A percentile compares a stretch with the other conserved stretches of the same genome.
Conservation (phyloP, 2,329 filamentous ascomycete species). For the Pyricularia pennisetigena region DNA sequence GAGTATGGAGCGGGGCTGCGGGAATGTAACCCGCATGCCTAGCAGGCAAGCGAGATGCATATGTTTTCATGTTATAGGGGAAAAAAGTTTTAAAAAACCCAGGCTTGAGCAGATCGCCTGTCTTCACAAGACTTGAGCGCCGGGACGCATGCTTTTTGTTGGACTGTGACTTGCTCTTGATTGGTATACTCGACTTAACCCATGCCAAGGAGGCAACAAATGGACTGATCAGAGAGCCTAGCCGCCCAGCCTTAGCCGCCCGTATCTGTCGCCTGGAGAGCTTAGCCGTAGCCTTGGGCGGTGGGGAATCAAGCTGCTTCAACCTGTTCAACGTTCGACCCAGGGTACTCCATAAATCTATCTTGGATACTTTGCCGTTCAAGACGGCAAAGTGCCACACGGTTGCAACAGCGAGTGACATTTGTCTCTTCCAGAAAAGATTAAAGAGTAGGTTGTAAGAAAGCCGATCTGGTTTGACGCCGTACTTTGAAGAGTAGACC, state of each 20-base stretch:
- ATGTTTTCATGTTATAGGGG: too few species aligned
- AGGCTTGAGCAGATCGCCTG: background rate
- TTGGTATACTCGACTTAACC: background rate
- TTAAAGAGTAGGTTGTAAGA: conserved; percentile 28
- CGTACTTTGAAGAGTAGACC: conserved; percentile 9
- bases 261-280: too few species aligned
- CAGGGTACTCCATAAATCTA: background rate
- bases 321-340: background rate
- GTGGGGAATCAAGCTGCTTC: background rate
- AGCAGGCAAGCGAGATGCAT: background rate
- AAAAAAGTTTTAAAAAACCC: background rate
- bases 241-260: background rate
- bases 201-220: background rate
- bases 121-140: too few species aligned
- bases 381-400: conserved; percentile 23
- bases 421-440: conserved; percentile 22
- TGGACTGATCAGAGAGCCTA: background rate
- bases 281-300: background rate
- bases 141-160: too few species aligned
- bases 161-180: background rate
- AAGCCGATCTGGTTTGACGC: conserved; percentile 15
- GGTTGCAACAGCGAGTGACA: conserved; percentile 20
- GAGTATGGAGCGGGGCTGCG: background rate
- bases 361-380: background rate
- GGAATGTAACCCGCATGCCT: background rate